Evolutionary conservation across 2,329 filamentous ascomycete species (phyloP).

Genomic region (Onygenales sp.): DNA sequence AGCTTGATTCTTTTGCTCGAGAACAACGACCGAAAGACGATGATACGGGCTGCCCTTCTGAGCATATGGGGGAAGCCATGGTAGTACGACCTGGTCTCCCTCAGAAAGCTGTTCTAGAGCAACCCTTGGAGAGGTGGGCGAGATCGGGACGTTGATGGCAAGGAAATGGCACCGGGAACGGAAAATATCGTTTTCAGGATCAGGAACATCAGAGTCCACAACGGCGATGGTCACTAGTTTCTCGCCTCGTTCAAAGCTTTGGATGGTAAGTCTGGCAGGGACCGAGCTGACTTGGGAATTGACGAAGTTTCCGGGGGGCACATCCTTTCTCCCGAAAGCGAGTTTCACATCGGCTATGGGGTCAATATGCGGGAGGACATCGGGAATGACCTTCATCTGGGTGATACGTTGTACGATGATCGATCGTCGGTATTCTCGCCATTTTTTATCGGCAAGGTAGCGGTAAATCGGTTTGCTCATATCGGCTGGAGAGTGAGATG

Average conservation of each 20-base stretch:
- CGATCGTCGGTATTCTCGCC: conserved; percentile 71
- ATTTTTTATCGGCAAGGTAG: conserved; percentile 75
- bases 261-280: conserved; percentile 67
- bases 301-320: conserved; percentile 70
- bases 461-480: conserved; percentile 97
- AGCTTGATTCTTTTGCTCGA: conserved; percentile 63
- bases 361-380: conserved; percentile 72
- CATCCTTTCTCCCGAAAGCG: conserved; percentile 61
- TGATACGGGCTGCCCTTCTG: conserved; percentile 91
- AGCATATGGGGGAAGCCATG: conserved; percentile 78
- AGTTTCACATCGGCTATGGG: conserved; percentile 72
- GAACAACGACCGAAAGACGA: conserved; percentile 70
- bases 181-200: conserved; percentile 65
- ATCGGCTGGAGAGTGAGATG: conserved; percentile 52
- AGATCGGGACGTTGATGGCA: conserved; percentile 62
- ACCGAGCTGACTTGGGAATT: conserved; percentile 63
- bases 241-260: conserved; percentile 73
- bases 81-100: conserved; percentile 57
- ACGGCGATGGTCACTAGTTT: conserved; percentile 77
- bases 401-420: conserved; percentile 75
- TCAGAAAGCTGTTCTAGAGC: conserved; percentile 54
- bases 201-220: conserved; percentile 83
- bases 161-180: conserved; percentile 78
- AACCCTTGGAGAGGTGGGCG: conserved; percentile 50
- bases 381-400: conserved; percentile 80